A percentile compares a stretch with the other conserved stretches of the same genome.
phyloP scores from a whole-genome alignment of 2,329 filamentous ascomycete genomes.

The Verruconis gallopava region DNA sequence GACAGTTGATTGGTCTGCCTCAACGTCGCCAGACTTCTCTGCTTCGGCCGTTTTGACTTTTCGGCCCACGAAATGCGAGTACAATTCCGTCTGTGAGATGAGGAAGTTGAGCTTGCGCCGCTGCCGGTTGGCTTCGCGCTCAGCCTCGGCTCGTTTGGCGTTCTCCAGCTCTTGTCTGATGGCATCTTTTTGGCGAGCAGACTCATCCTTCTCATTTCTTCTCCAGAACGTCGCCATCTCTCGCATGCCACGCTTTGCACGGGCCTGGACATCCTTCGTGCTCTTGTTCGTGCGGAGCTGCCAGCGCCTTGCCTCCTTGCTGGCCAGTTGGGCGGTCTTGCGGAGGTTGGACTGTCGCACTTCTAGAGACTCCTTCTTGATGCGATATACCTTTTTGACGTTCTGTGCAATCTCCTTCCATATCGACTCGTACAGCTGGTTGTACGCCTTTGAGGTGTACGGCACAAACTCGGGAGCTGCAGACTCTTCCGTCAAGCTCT shows the following conservation, averaged over 20 bases:
- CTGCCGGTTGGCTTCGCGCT: slow-evolving; percentile 92
- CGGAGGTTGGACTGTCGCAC: slow-evolving; percentile 92
- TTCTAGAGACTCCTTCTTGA: slow-evolving; percentile 73
- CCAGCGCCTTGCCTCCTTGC: slow-evolving; percentile 95
- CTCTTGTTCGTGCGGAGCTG: slow-evolving; percentile 97
- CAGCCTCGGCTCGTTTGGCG: slow-evolving; percentile 90
- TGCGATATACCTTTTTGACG: slow-evolving; percentile 79
- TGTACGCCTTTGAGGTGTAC: slow-evolving; percentile 84
- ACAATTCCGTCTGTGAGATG: slow-evolving; percentile 95
- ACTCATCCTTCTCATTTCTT: slow-evolving; percentile 92
- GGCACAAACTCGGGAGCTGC: slow-evolving; percentile 24
- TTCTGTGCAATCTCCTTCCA: slow-evolving; percentile 94
- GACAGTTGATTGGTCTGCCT: slow-evolving; percentile 39
- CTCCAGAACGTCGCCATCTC: slow-evolving; percentile 99
- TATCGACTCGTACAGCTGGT: slow-evolving; percentile 95
- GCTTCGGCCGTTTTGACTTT: slow-evolving; percentile 98
- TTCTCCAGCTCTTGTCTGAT: slow-evolving; percentile 95
- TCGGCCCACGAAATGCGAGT: slow-evolving; percentile 98
- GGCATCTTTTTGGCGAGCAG: slow-evolving; percentile 82
- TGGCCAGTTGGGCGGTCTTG: slow-evolving; percentile 92
- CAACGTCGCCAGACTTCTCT: slow-evolving; percentile 72
- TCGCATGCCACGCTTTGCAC: slow-evolving; percentile 95
- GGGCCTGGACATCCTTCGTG: slow-evolving; percentile 91
- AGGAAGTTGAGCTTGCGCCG: slow-evolving; percentile 99
- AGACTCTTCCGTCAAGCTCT: slow-evolving; percentile 19